Percentiles rank a stretch among this genome's conserved stretches.
These are phyloP conservation scores for Cryphonectria nitschkei DNA, from an alignment of 2,329 filamentous ascomycete genomes.

Conservation along the genomic window DNA sequence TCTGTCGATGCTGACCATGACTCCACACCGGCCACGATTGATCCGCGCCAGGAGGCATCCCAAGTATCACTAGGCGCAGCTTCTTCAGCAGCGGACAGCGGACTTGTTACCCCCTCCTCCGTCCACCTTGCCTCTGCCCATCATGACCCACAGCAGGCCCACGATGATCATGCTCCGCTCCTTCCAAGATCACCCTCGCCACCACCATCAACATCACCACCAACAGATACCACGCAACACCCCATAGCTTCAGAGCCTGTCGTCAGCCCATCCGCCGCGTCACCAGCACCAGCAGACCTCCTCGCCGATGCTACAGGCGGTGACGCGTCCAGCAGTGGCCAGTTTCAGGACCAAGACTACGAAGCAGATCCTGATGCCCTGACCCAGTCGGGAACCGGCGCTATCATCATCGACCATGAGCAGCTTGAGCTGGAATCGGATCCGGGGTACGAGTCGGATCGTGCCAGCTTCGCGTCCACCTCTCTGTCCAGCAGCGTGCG, in stretches of 20 bases:
- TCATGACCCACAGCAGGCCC: background rate
- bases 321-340: background rate
- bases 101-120: conserved; percentile 20
- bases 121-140: conserved; percentile 5
- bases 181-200: conserved; percentile 10
- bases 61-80: conserved; percentile 1
- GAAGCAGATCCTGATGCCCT: conserved; percentile 32
- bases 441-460: conserved; percentile 38
- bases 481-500: conserved; percentile 45
- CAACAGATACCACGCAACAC: background rate
- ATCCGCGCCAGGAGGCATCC: conserved; percentile 9
- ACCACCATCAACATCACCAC: background rate
- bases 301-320: background rate
- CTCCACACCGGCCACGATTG: background rate
- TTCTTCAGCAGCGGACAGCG: background rate
- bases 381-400: conserved; percentile 35
- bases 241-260: background rate
- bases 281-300: background rate
- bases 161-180: background rate
- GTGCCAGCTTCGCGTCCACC: conserved; percentile 36
- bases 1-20: background rate
- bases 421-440: conserved; percentile 34
- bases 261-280: background rate
- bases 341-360: background rate
- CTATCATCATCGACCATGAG: conserved; percentile 37